These are phyloP conservation scores for Pyrenochaeta sp. DNA, from an alignment of 2,329 filamentous ascomycete species.

Conservation along the genomic window DNA sequence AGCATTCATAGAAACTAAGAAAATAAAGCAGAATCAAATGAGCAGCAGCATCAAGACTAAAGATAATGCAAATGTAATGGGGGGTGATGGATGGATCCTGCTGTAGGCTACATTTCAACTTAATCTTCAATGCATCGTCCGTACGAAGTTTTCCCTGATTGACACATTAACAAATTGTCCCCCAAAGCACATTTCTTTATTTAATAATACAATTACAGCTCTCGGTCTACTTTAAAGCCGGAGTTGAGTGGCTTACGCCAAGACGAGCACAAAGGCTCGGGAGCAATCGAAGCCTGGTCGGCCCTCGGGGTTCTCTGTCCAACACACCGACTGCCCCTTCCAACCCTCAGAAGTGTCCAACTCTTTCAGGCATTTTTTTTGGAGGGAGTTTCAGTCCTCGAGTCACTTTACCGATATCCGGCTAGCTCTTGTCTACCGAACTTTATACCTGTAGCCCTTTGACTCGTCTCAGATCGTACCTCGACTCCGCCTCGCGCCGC, in stretches of 20 bases:
- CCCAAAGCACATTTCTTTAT: background rate
- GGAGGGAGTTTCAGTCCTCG: too few species aligned
- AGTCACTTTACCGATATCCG: background rate
- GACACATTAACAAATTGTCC: too few species aligned
- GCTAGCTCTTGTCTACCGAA: background rate
- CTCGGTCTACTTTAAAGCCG: background rate
- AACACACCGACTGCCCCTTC: background rate
- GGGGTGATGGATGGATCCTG: too few species aligned
- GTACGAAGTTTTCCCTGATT: too few species aligned
- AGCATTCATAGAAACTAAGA: too few species aligned
- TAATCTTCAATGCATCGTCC: too few species aligned
- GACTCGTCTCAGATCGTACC: background rate
- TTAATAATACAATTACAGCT: background rate
- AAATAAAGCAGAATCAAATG: too few species aligned
- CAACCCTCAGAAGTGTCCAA: background rate
- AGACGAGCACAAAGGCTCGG: background rate
- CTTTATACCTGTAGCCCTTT: background rate
- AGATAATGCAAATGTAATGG: too few species aligned
- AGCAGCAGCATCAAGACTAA: too few species aligned
- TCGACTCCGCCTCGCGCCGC: background rate
- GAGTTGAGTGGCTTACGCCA: background rate
- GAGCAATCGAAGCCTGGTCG: too few species aligned
- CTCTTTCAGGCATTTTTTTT: background rate
- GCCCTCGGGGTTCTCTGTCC: background rate
- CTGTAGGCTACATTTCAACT: too few species aligned